Evolutionary conservation across 2,329 filamentous ascomycete species (phyloP).

Genomic region (Phyllosticta citriasiana): DNA sequence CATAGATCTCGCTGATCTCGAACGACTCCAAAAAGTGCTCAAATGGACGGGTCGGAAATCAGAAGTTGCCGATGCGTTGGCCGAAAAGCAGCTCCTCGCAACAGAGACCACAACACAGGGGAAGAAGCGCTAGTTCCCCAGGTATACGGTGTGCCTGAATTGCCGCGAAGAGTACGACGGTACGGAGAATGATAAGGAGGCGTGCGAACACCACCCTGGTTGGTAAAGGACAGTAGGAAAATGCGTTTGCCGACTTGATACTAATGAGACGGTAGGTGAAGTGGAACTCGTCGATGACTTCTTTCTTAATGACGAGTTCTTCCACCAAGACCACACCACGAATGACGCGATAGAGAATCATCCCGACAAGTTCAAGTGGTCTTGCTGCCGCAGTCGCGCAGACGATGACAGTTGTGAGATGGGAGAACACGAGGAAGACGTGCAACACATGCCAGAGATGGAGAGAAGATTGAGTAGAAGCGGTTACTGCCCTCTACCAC

Average conservation of each 20-base stretch:
- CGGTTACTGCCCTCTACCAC: neutral
- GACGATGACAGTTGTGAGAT: neutral
- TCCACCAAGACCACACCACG: slow-evolving; percentile 15
- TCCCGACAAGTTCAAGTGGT: slow-evolving; percentile 21
- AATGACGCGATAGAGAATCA: slow-evolving; percentile 16
- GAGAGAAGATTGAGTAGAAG: no score
- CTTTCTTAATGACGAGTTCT: neutral
- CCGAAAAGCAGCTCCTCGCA: no score
- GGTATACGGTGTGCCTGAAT: neutral
- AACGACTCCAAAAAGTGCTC: no score
- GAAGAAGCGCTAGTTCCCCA: neutral
- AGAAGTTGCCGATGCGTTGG: no score
- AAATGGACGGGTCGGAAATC: no score
- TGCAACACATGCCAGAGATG: neutral
- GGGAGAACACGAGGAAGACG: neutral
- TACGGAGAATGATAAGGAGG: neutral
- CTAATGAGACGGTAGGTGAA: neutral
- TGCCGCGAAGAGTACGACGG: neutral
- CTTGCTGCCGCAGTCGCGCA: slow-evolving; percentile 16
- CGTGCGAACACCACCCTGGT: neutral
- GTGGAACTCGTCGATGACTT: neutral
- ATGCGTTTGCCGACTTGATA: no score
- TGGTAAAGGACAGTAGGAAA: neutral
- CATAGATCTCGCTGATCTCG: no score
- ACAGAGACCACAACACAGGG: no score